These are phyloP conservation scores for Acrodontium crateriforme DNA, from an alignment of 2,329 filamentous ascomycete genomes.

Conservation along the genomic window DNA sequence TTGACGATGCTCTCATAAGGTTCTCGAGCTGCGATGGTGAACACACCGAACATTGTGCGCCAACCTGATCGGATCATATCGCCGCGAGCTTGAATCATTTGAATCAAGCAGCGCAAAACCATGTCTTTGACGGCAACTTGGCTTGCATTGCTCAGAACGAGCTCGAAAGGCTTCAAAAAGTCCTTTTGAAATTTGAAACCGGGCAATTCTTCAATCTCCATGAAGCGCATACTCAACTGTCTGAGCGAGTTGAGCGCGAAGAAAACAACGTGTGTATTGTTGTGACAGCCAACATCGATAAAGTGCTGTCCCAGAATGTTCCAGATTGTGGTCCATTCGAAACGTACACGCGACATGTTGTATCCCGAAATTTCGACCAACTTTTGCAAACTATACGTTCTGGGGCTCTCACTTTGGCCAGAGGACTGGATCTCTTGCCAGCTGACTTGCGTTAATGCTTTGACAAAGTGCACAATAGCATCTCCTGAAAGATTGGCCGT, in stretches of 20 bases:
- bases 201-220: slow-evolving; percentile 94
- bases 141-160: slow-evolving; percentile 86
- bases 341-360: slow-evolving; percentile 97
- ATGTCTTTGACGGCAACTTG: slow-evolving; percentile 94
- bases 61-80: slow-evolving; percentile 96
- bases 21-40: slow-evolving; percentile 87
- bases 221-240: slow-evolving; percentile 94
- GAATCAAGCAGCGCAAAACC: slow-evolving; percentile 86
- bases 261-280: slow-evolving; percentile 92
- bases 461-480: slow-evolving; percentile 89
- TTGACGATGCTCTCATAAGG: slow-evolving; percentile 93
- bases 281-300: slow-evolving; percentile 92
- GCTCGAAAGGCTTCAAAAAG: slow-evolving; percentile 95
- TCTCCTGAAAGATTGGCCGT: slow-evolving; percentile 87
- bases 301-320: slow-evolving; percentile 96
- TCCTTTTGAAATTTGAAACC: slow-evolving; percentile 99
- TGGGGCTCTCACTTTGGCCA: slow-evolving; percentile 84
- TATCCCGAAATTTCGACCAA: slow-evolving; percentile 98
- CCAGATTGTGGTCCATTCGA: slow-evolving; percentile 98
- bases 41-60: slow-evolving; percentile 99
- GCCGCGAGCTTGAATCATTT: slow-evolving; percentile 96
- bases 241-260: slow-evolving; percentile 92
- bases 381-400: slow-evolving; percentile 95
- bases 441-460: slow-evolving; percentile 84
- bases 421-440: slow-evolving; percentile 99